These are phyloP conservation scores for Dryadomyces quercus-mongolicae DNA, from an alignment of 2,329 filamentous ascomycete genomes.

Conservation along the genomic window DNA sequence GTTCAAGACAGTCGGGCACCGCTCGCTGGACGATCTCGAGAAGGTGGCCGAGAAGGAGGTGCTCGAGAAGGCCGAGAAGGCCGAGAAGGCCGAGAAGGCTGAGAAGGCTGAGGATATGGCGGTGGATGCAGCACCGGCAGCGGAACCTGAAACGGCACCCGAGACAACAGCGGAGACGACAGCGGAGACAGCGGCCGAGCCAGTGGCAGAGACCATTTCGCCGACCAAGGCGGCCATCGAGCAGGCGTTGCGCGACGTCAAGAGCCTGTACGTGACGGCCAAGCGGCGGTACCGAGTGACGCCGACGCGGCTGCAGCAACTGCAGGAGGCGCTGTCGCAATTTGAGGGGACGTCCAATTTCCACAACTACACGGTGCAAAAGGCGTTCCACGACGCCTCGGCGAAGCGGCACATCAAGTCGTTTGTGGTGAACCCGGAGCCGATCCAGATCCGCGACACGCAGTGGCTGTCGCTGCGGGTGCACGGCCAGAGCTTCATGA, in stretches of 20 bases:
- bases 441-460: conserved; percentile 78
- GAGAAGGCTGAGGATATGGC: background rate
- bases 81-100: background rate
- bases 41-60: background rate
- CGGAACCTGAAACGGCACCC: conserved; percentile 8
- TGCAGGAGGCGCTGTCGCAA: conserved; percentile 61
- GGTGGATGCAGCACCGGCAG: background rate
- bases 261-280: conserved; percentile 67
- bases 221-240: conserved; percentile 33
- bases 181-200: too few species aligned
- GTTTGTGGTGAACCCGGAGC: conserved; percentile 64
- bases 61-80: background rate
- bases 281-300: conserved; percentile 80
- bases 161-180: too few species aligned
- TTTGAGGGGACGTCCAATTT: conserved; percentile 84
- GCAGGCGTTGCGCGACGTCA: conserved; percentile 59
- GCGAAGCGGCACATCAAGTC: conserved; percentile 87
- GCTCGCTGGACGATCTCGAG: conserved; percentile 7
- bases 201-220: background rate
- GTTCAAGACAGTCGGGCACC: conserved; percentile 5
- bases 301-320: conserved; percentile 53
- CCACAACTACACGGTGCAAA: conserved; percentile 96
- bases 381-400: conserved; percentile 67
- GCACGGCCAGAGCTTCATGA: conserved; percentile 98
- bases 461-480: conserved; percentile 95